Conservation (phyloP, 2,329 filamentous ascomycete species). For the Diaporthe sp. region DNA sequence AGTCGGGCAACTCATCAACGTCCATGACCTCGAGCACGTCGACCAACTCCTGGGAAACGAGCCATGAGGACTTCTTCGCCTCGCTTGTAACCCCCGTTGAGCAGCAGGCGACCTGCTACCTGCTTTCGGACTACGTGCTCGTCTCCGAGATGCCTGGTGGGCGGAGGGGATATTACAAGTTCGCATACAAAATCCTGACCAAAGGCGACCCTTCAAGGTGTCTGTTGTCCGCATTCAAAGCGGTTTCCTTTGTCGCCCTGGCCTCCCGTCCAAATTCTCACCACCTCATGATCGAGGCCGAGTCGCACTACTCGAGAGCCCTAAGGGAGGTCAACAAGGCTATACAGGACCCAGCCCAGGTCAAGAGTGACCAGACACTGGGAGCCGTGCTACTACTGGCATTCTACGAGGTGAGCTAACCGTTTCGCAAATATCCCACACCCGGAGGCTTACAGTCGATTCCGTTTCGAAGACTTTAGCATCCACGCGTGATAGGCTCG, state of each 20-base stretch:
- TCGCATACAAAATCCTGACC: constrained; percentile 31
- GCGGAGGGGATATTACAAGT: constrained; percentile 27
- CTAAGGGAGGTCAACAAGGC: constrained; percentile 33
- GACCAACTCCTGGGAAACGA: constrained; percentile 40
- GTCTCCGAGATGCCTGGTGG: constrained; percentile 23
- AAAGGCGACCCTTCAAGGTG: constrained; percentile 37
- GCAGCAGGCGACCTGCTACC: constrained; percentile 44
- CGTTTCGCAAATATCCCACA: not conserved
- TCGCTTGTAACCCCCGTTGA: constrained; percentile 42
- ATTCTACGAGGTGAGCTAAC: constrained; percentile 26
- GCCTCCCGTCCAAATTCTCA: constrained; percentile 25
- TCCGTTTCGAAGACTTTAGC: constrained; percentile 35
- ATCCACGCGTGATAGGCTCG: constrained; percentile 41
- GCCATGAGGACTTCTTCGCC: constrained; percentile 21
- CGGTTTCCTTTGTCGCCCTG: constrained; percentile 33
- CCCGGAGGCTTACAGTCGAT: not conserved
- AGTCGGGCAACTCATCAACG: constrained; percentile 11
- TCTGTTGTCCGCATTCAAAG: constrained; percentile 32
- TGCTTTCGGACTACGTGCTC: constrained; percentile 44
- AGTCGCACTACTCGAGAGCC: constrained; percentile 33
- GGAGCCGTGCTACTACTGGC: constrained; percentile 31
- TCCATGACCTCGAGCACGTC: not conserved
- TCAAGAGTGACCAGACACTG: constrained; percentile 28
- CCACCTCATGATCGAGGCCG: constrained; percentile 30
- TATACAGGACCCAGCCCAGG: constrained; percentile 33